Evolutionary conservation across 345 rosid species (phyloP).

Genomic region (Zanthoxylum bungeanum): DNA sequence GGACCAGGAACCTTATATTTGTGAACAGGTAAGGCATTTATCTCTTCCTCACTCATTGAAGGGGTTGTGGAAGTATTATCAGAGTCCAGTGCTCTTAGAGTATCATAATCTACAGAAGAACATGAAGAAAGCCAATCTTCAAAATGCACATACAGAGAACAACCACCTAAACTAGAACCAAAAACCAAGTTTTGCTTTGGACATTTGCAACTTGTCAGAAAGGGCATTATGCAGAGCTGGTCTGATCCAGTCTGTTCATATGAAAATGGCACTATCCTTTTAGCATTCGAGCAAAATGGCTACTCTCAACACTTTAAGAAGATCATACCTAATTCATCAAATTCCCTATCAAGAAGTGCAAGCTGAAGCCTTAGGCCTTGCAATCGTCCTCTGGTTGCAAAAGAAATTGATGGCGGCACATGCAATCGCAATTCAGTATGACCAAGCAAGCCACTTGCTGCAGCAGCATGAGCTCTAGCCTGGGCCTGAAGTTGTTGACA

Average conservation of each 20-base stretch:
- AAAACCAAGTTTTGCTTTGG: not conserved
- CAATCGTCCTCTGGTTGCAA: slow-evolving; percentile 68
- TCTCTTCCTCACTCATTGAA: slow-evolving; percentile 79
- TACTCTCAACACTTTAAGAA: not conserved
- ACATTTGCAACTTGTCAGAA: not conserved
- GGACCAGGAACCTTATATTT: slow-evolving; percentile 46
- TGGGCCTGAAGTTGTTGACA: slow-evolving; percentile 76
- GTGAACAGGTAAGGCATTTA: slow-evolving; percentile 67
- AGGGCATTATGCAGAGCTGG: not conserved
- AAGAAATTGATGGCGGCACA: slow-evolving; percentile 65
- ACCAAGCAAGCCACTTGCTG: slow-evolving; percentile 63
- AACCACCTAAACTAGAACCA: not conserved
- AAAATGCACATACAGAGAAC: not conserved
- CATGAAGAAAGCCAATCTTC: not conserved
- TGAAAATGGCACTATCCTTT: not conserved
- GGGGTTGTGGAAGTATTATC: slow-evolving; percentile 39
- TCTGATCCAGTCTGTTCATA: not conserved
- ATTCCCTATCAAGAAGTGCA: slow-evolving; percentile 68
- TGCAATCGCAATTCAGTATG: slow-evolving; percentile 63
- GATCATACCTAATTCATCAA: slow-evolving; percentile 61
- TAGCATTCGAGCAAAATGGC: not conserved
- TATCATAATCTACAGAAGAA: slow-evolving; percentile 56
- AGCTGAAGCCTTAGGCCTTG: slow-evolving; percentile 78
- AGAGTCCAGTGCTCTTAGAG: slow-evolving; percentile 64
- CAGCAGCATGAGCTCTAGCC: slow-evolving; percentile 66